Conservation (phyloP, 2,329 filamentous ascomycete species). For the Lasiodiplodia gonubiensis region DNA sequence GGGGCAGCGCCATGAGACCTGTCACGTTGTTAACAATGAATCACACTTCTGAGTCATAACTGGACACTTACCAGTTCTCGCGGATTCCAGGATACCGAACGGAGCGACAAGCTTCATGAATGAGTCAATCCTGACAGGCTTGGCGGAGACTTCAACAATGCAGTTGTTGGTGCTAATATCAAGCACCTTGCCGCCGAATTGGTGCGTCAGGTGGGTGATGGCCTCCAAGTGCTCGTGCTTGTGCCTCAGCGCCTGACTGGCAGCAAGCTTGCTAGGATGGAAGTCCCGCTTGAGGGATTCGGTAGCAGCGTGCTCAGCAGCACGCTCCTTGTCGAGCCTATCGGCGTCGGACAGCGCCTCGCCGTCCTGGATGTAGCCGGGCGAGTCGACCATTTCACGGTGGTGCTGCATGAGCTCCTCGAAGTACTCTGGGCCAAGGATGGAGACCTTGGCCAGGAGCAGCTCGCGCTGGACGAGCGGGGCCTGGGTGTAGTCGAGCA, state of each 20-base stretch:
- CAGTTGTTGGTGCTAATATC: slow-evolving; percentile 99
- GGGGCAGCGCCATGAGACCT: slow-evolving; percentile 92
- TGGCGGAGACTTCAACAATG: slow-evolving; percentile 95
- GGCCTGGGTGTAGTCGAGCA: slow-evolving; percentile 91
- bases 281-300: slow-evolving; percentile 67
- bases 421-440: slow-evolving; percentile 96
- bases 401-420: slow-evolving; percentile 96
- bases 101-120: slow-evolving; percentile 95
- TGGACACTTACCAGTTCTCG: slow-evolving; percentile 71
- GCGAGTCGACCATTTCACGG: slow-evolving; percentile 76
- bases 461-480: slow-evolving; percentile 95
- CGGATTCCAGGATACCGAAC: slow-evolving; percentile 96
- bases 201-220: slow-evolving; percentile 95
- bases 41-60: neutral
- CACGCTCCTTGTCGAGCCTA: slow-evolving; percentile 39
- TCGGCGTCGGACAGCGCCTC: slow-evolving; percentile 32
- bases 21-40: slow-evolving; percentile 33
- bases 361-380: slow-evolving; percentile 42
- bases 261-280: slow-evolving; percentile 85
- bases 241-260: slow-evolving; percentile 87
- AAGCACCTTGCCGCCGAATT: slow-evolving; percentile 95
- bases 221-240: slow-evolving; percentile 97
- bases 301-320: slow-evolving; percentile 45
- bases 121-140: slow-evolving; percentile 90
- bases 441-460: slow-evolving; percentile 94